These are phyloP conservation scores for Boletellus sp. DNA, from an alignment of 768 basidiomycete species.

Conservation along the genomic window DNA sequence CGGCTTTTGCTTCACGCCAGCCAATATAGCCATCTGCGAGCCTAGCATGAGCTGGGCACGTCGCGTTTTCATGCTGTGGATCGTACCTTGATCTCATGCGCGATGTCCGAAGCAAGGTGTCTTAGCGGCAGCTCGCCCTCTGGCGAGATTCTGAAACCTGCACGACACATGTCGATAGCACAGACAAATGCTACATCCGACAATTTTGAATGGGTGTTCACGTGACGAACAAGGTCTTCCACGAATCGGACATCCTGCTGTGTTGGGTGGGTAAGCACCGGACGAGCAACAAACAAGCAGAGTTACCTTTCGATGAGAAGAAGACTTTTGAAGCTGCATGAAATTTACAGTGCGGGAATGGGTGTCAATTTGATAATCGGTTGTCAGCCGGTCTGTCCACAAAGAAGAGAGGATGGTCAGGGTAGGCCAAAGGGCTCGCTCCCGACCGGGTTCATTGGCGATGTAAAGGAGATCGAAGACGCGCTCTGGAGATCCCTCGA, in stretches of 20 bases:
- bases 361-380: conserved; percentile 47
- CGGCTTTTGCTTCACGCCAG: conserved; percentile 43
- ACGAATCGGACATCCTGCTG: conserved; percentile 51
- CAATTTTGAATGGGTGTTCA: conserved; percentile 51
- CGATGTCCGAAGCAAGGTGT: conserved; percentile 65
- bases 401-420: conserved; percentile 71
- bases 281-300: neutral
- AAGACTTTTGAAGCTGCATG: conserved; percentile 28
- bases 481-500: conserved; percentile 82
- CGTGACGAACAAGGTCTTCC: conserved; percentile 59
- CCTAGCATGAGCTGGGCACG: conserved; percentile 1
- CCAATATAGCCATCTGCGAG: conserved; percentile 21
- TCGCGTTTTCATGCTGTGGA: conserved; percentile 17
- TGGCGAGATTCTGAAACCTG: conserved; percentile 50
- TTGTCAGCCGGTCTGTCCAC: conserved; percentile 67
- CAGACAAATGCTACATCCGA: conserved; percentile 69
- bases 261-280: conserved; percentile 1
- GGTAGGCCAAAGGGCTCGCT: conserved; percentile 73
- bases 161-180: conserved; percentile 73
- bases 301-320: conserved; percentile 30
- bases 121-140: conserved; percentile 61
- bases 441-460: conserved; percentile 39
- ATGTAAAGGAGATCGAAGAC: conserved; percentile 77
- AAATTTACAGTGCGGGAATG: conserved; percentile 32
- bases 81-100: conserved; percentile 73